Evolutionary conservation across 2,329 filamentous ascomycete genomes (phyloP), one percentile per base, ranked within the genome.

Genomic region (Microdochium paspali): DNA sequence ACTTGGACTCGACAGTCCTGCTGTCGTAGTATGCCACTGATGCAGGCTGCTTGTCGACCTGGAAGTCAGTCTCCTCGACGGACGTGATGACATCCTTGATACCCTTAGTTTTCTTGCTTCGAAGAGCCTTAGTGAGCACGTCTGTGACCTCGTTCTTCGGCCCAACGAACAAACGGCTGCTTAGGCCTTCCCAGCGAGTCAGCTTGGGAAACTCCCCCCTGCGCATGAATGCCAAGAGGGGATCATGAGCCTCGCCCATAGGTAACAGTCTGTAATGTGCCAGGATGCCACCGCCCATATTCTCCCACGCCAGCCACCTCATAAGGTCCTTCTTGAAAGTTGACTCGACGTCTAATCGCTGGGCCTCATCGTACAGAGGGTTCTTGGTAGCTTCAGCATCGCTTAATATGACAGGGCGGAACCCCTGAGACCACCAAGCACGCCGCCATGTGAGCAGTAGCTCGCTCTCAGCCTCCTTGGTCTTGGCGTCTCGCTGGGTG

Each of bases 361-460:
- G 83, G 46, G 95, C 69, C 46, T 82, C 73, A 54, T 82, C 74
- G 61, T 91, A 95, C 20, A 87, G 67, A 1, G 87, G 87, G 60
- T 95, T 93, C 59, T 82, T 82, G 73, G 84, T 85, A 18, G 90
- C 90, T 61, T 97, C 91, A 1, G 78, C 80, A 15, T 81, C 77
- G 45, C 86, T 84, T 48, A 97, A 67, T 35, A 97, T 85, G 7
- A 93, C 74, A 0, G 93, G 91, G 52, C 76, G 82, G 68, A 97
- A 96, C 10, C 91, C 93, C 58, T 94, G 82, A 0, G 90, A 89
- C 87, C 89, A 97, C 90, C 91, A 97, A 2, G 91, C 90, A 43
- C 89, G 79, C 50, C 90, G 79, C 93, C 93, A 97, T 46, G 87
- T 85, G 49, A 95, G 70, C 44, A 97, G 74, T 50, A 97, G 69